Evolutionary conservation across 1,139 yeast species (phyloP), one percentile per base, ranked within the genome.

Genomic region (Magnusiomyces tetraspermus): DNA sequence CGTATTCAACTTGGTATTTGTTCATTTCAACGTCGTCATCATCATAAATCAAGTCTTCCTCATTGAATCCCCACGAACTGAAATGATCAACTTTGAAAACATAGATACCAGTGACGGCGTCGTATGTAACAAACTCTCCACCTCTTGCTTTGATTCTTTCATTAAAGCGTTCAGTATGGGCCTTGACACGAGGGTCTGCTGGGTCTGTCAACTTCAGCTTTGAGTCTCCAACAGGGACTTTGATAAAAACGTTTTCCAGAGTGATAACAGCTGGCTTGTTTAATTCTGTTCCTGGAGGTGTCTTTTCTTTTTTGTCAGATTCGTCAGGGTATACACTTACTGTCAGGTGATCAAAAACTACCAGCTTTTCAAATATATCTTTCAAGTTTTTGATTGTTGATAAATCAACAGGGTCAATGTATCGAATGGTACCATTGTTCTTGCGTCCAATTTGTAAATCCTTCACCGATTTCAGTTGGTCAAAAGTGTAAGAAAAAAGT

Each of bases 51-150:
- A 80, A 83, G 44, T 78, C 81, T 26, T 81, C 85, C 55, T 83
- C 89, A 22, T 83, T 76, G 47, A 92, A 70, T 2, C 97, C 97
- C 96, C 97, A 92, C 4, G 85, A 78, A 70, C 96, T 88, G 63
- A 92, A 92, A 71, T 92, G 98, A 58, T 85, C 82, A 1, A 92
- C 97, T 60, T 75, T 79, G 67, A 88, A 89, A 0, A 85, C 81
- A 89, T 92, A 89, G 6, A 77, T 69, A 24, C 86, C 86, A n/a
- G 80, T 78, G 23, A 80, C 74, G 1, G 89, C 90, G 61, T 85
- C 90, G 64, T 83, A 89, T 2, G 90, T 82, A 10, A 89, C 73
- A 64, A 84, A 87, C 57, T 83, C 83, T 79, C 85, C 86, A 2
- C 92, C 96, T 49, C 72, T 75, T 57, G 77, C 70, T 46, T 69